phyloP scores from a whole-genome alignment of 2,329 filamentous ascomycete genomes.

The Pestalotiopsis sp. region DNA sequence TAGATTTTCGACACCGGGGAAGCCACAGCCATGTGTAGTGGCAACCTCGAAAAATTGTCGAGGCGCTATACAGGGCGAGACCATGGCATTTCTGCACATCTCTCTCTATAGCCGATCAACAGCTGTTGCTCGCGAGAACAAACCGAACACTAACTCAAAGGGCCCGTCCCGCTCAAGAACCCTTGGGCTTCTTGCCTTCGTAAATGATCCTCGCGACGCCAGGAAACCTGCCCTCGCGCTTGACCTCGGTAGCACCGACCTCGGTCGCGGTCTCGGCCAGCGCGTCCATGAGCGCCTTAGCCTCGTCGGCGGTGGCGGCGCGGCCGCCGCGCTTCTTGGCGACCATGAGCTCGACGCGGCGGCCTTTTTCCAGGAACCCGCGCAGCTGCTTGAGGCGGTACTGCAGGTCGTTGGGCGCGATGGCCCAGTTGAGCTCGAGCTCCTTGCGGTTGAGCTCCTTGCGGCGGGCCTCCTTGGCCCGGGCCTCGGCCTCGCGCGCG shows the following conservation, averaged over 20 bases:
- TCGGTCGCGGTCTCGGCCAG: constrained; percentile 38
- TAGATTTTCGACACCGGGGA: too few relatives aligned
- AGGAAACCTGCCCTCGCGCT: constrained; percentile 42
- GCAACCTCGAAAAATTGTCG: too few relatives aligned
- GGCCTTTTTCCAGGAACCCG: constrained; percentile 73
- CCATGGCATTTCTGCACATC: too few relatives aligned
- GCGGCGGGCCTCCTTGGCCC: constrained; percentile 43
- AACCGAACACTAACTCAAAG: background rate
- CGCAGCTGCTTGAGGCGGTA: constrained; percentile 69
- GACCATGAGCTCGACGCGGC: constrained; percentile 73
- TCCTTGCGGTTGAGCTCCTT: constrained; percentile 63
- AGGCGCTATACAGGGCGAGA: too few relatives aligned
- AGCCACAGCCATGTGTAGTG: too few relatives aligned
- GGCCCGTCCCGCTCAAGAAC: background rate
- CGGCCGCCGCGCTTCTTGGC: constrained; percentile 67
- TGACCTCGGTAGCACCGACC: constrained; percentile 38
- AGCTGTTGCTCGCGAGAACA: too few relatives aligned
- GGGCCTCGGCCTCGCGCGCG: constrained; percentile 38
- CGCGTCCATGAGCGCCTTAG: constrained; percentile 55
- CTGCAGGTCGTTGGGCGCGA: constrained; percentile 73
- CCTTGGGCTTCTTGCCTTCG: constrained; percentile 30
- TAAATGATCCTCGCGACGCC: constrained; percentile 37
- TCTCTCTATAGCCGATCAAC: too few relatives aligned
- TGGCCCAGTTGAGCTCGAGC: constrained; percentile 90
- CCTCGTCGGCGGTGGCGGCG: constrained; percentile 63